These are phyloP conservation scores for Orbilia oligospora DNA, from an alignment of 2,329 filamentous ascomycete species.

Conservation along the genomic window DNA sequence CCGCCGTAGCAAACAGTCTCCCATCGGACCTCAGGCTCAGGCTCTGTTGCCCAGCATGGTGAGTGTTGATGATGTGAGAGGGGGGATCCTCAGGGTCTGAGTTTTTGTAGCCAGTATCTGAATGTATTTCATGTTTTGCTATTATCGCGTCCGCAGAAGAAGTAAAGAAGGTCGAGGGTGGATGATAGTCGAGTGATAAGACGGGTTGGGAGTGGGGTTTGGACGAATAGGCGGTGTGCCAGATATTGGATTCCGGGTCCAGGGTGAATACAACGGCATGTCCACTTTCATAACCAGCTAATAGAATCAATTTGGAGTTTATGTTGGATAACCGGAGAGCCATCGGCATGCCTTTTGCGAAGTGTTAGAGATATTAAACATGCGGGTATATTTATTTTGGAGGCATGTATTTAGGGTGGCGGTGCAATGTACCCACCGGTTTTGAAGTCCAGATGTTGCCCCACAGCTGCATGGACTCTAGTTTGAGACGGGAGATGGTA, in stretches of 20 bases:
- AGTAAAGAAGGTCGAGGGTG: slow-evolving; percentile 74
- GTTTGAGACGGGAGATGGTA: slow-evolving; percentile 83
- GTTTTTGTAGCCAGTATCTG: slow-evolving; percentile 48
- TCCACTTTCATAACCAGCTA: slow-evolving; percentile 89
- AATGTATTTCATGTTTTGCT: slow-evolving; percentile 79
- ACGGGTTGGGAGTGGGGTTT: slow-evolving; percentile 84
- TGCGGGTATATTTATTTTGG: slow-evolving; percentile 64
- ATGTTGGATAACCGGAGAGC: slow-evolving; percentile 76
- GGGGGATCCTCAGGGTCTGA: slow-evolving; percentile 71
- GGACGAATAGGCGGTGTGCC: slow-evolving; percentile 75
- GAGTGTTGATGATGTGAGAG: slow-evolving; percentile 86
- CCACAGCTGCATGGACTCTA: slow-evolving; percentile 75
- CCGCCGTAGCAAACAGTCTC: slow-evolving; percentile 87
- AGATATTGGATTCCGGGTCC: slow-evolving; percentile 66
- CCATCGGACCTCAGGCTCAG: slow-evolving; percentile 83
- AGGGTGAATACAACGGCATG: slow-evolving; percentile 75
- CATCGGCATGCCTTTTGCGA: slow-evolving; percentile 85
- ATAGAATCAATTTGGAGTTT: slow-evolving; percentile 70
- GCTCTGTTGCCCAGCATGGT: slow-evolving; percentile 90
- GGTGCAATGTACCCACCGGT: slow-evolving; percentile 67
- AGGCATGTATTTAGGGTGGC: slow-evolving; percentile 27
- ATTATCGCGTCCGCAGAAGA: slow-evolving; percentile 86
- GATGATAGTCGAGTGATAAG: slow-evolving; percentile 76
- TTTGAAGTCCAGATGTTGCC: slow-evolving; percentile 67
- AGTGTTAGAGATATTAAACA: background rate